These are phyloP conservation scores for Saposhnikovia divaricata DNA, from an alignment of 129 eudicot species.

Conservation along the genomic window DNA sequence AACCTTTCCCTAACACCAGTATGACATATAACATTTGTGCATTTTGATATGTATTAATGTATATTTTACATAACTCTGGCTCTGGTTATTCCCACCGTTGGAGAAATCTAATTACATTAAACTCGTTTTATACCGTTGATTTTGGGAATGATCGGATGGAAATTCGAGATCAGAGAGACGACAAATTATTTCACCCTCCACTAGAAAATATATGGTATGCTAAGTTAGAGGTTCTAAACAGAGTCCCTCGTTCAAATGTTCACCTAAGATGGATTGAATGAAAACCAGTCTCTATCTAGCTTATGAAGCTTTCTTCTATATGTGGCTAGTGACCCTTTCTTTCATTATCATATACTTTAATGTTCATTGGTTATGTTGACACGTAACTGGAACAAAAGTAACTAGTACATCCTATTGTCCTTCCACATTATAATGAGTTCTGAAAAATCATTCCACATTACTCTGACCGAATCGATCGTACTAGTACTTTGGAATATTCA, in stretches of 20 bases:
- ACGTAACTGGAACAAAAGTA: conserved; percentile 10
- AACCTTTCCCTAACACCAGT: no score
- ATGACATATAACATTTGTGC: no score
- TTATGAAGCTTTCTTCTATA: not conserved
- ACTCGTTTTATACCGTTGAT: no score
- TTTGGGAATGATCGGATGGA: no score
- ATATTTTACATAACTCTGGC: no score
- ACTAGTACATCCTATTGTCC: not conserved
- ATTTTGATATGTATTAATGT: no score
- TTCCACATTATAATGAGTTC: no score
- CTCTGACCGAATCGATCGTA: conserved; percentile 5
- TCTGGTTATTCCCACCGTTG: no score
- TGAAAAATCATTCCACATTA: conserved; percentile 13
- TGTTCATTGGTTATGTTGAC: conserved; percentile 6
- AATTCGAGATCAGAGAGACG: no score
- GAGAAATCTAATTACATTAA: no score
- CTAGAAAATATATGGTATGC: not conserved
- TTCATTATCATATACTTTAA: not conserved
- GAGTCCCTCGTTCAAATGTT: not conserved
- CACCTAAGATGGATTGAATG: no score
- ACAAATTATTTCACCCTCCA: no score
- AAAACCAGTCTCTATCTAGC: not conserved
- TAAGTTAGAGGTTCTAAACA: not conserved
- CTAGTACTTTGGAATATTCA: not conserved
- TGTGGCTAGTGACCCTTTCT: not conserved